These are phyloP conservation scores for Debaryomycetaceae sp. DNA, from an alignment of 1,139 yeast genomes.

Conservation along the genomic window DNA sequence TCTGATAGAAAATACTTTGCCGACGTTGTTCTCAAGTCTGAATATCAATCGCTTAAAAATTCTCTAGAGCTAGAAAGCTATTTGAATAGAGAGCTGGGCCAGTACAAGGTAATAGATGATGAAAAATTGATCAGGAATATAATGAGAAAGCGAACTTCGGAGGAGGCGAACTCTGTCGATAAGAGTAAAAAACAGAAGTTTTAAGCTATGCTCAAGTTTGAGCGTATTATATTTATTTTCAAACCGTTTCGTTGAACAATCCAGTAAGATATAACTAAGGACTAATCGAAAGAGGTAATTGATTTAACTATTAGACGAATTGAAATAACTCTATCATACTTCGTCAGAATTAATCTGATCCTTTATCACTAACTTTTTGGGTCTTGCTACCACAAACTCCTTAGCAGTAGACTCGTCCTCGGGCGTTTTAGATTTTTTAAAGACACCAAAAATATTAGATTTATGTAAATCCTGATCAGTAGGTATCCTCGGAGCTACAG, in stretches of 20 bases:
- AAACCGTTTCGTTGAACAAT: no score
- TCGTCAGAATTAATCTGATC: neutral
- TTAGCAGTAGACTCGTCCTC: slow-evolving; percentile 1
- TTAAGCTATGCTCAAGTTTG: no score
- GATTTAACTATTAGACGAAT: neutral
- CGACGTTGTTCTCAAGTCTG: slow-evolving; percentile 50
- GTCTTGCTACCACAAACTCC: slow-evolving; percentile 44
- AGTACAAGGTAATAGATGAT: slow-evolving; percentile 48
- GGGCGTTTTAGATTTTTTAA: neutral
- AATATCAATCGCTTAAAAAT: slow-evolving; percentile 44
- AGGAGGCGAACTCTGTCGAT: neutral
- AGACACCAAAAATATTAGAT: neutral
- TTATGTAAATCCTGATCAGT: neutral
- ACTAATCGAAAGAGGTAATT: no score
- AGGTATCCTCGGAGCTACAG: neutral
- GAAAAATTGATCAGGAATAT: slow-evolving; percentile 55
- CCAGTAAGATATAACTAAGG: no score
- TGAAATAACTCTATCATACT: neutral
- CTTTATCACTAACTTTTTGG: slow-evolving; percentile 35
- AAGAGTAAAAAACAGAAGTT: no score
- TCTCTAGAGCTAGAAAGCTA: slow-evolving; percentile 35
- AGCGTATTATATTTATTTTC: no score
- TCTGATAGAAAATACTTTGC: slow-evolving; percentile 40
- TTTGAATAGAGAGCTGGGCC: slow-evolving; percentile 18
- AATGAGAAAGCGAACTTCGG: slow-evolving; percentile 41